Evolutionary conservation across 1,284 basidiomycete genomes (phyloP).

Genomic region (Ceratobasidium sp.): DNA sequence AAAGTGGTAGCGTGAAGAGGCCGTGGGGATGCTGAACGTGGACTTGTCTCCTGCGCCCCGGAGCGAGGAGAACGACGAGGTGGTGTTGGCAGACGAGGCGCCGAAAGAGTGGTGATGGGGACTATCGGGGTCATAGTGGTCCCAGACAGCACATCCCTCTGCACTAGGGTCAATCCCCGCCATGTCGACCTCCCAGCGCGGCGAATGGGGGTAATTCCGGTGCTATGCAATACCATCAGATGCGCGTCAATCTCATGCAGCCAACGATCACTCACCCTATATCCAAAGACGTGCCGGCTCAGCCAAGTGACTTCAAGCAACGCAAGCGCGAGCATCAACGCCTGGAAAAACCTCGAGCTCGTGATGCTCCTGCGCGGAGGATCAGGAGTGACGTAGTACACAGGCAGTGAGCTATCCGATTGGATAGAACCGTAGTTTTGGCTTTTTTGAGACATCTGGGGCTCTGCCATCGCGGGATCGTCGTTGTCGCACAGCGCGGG

Average conservation of each 20-base stretch:
- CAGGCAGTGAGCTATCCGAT: neutral
- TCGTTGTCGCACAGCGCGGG: neutral
- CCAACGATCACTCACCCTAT: neutral
- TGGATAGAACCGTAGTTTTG: slow-evolving; percentile 12
- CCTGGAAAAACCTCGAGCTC: slow-evolving; percentile 12
- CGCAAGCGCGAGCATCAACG: neutral
- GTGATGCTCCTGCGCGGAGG: slow-evolving; percentile 16
- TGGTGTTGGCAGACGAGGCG: neutral
- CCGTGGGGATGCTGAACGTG: slow-evolving; percentile 27
- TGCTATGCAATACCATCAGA: neutral
- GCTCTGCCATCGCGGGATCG: neutral
- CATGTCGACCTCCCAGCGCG: neutral
- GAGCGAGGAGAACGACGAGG: neutral
- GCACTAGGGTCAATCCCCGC: slow-evolving; percentile 10
- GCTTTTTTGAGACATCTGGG: slow-evolving; percentile 13
- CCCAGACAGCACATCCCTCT: slow-evolving; percentile 30
- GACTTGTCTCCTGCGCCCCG: slow-evolving; percentile 17
- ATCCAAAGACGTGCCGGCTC: slow-evolving; percentile 3
- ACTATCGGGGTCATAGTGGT: slow-evolving; percentile 29
- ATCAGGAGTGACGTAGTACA: slow-evolving; percentile 25
- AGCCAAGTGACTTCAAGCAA: slow-evolving; percentile 4
- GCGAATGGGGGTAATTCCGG: neutral
- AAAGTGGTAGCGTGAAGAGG: slow-evolving; percentile 26
- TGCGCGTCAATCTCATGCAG: neutral
- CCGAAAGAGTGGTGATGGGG: neutral